Evolutionary conservation across 2,329 filamentous ascomycete genomes (phyloP).

Genomic region (Monilinia aucupariae): DNA sequence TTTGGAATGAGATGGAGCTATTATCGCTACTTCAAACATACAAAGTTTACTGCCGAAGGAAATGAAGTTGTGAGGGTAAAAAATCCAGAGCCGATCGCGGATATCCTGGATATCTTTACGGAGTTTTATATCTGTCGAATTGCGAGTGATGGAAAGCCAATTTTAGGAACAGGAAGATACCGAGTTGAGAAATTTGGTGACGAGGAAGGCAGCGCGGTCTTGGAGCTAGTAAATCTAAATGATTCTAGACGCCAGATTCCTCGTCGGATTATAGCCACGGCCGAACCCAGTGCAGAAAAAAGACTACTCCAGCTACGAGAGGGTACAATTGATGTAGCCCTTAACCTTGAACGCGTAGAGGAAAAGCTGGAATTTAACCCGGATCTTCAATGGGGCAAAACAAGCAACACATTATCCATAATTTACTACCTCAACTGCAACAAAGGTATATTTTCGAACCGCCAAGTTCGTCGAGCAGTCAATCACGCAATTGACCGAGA

Average conservation of each 20-base stretch:
- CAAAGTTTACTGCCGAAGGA: no score
- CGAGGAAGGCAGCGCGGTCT: not conserved
- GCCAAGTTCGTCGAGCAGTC: not conserved
- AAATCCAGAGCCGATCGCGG: no score
- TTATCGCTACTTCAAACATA: no score
- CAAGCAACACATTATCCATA: not conserved
- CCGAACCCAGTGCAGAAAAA: not conserved
- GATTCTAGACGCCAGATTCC: not conserved
- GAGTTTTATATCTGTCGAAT: no score
- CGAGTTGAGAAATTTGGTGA: not conserved
- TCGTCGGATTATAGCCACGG: not conserved
- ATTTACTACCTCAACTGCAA: not conserved
- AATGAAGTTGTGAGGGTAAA: no score
- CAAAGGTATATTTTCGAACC: not conserved
- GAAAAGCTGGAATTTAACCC: not conserved
- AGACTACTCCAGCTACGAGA: not conserved
- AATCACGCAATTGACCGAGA: not conserved
- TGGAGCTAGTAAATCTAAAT: not conserved
- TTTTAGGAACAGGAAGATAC: not conserved
- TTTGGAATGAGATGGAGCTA: no score
- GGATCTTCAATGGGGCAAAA: not conserved
- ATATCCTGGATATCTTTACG: no score
- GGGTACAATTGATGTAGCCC: not conserved
- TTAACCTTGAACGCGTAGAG: not conserved
- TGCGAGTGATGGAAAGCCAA: no score